Percentiles rank a stretch among this genome's conserved stretches.
Evolutionary conservation across 257 asterid genomes (phyloP).

Genomic region (Fraxinus anomala): DNA sequence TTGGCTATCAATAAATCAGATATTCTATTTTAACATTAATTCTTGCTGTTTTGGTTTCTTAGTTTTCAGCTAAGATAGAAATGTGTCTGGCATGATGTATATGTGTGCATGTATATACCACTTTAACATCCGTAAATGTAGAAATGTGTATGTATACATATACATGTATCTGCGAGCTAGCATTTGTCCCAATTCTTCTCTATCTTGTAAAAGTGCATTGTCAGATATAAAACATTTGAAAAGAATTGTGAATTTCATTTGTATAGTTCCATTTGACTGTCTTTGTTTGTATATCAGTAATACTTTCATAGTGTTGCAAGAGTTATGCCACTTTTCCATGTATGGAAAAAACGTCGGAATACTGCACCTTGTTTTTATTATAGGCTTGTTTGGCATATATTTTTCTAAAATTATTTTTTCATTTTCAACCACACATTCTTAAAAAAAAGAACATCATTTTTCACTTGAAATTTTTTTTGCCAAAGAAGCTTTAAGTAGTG

Average conservation of each 20-base stretch:
- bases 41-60: constrained; percentile 2
- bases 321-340: neutral
- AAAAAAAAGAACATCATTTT: no score
- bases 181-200: neutral
- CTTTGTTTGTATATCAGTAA: neutral
- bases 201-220: neutral
- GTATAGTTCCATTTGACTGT: neutral
- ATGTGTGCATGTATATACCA: neutral
- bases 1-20: neutral
- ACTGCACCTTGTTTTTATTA: neutral
- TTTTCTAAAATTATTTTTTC: no score
- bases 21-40: neutral
- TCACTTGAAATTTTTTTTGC: no score
- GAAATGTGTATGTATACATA: neutral
- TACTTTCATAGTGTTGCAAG: neutral
- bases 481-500: neutral
- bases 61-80: neutral
- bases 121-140: no score
- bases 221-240: neutral
- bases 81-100: neutral
- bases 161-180: neutral
- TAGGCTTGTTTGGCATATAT: no score
- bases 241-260: neutral
- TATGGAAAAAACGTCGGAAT: neutral
- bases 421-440: no score